Base-by-base conservation (phyloP, 2,329 filamentous ascomycete species). In the Pseudogymnoascus verrucosus region DNA sequence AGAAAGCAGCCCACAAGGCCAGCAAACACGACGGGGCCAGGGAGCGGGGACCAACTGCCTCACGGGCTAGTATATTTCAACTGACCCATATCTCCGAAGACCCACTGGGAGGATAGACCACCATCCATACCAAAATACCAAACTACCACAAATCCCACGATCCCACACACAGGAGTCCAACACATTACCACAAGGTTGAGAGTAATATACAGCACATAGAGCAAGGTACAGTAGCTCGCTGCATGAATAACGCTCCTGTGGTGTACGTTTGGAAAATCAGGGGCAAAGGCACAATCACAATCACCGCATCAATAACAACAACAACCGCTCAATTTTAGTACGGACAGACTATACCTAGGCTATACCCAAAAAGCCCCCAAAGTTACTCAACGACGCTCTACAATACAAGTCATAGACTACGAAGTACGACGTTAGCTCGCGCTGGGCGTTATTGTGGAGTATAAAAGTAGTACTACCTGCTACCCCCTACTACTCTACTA, bases 71-170 rank as follows among this genome's bases (percentile, higher is more conserved):
- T 54, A 54, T 54, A 54, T 54, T 31, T 54, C 26, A 16, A 54
- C 26, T 54, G 47, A 54, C 47, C 47, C 47, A 54, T 54, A 54
- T 54, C 26, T 54, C 47, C 47, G 47, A 54, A 54, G 47, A 54
- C 47, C 47, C 47, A 54, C 47, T 31, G 23, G 42, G 23, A 28
- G 44, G 44, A 51, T 28, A 51, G 44, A 51, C 23, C 44, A 47
- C 42, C 16, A 42, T 21, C 21, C 21, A 23, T 44, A 44, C 40
- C 40, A 21, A 37, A 51, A 51, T 51, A 28, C 23, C 47, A 54
- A 6, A 31, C 31, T 31, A 3, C 47, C 14, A 54, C 26, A 54
- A 23, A 39, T 44, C 40, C 40, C 40, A 44, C 40, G 23, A 19
- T 44, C 40, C 19, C 21, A 44, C 40, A 23, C 40, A 44, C 40